phyloP scores from a whole-genome alignment of 2,329 filamentous ascomycete species.

The Paraphaeosphaeria minitans region DNA sequence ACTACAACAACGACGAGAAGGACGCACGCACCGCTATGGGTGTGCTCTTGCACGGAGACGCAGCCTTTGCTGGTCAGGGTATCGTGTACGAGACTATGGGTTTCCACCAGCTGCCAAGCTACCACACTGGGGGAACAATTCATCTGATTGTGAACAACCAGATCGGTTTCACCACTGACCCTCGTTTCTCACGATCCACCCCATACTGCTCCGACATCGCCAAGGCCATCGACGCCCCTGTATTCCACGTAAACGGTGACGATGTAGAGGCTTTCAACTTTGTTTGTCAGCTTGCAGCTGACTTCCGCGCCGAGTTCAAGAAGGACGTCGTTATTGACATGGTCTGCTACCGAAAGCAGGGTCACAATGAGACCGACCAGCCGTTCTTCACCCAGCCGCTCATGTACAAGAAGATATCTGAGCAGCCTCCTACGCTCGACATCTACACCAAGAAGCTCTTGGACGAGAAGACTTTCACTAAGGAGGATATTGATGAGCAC shows the following conservation, averaged over 20 bases:
- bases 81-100: constrained; percentile 98
- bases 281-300: constrained; percentile 93
- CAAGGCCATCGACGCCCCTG: constrained; percentile 96
- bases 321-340: constrained; percentile 97
- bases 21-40: constrained; percentile 90
- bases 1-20: constrained; percentile 97
- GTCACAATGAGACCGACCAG: constrained; percentile 99
- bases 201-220: constrained; percentile 99
- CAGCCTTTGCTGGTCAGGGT: constrained; percentile 94
- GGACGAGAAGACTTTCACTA: constrained; percentile 91
- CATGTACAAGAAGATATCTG: constrained; percentile 98
- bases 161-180: constrained; percentile 99
- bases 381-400: constrained; percentile 98
- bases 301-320: constrained; percentile 99
- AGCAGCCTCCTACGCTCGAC: constrained; percentile 83
- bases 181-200: constrained; percentile 94
- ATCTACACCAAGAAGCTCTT: constrained; percentile 92
- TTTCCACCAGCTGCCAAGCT: constrained; percentile 93
- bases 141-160: constrained; percentile 99
- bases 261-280: constrained; percentile 99
- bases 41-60: constrained; percentile 94
- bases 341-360: constrained; percentile 98
- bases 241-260: constrained; percentile 99
- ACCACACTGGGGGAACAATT: constrained; percentile 96
- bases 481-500: constrained; percentile 98